Evolutionary conservation across 2,329 filamentous ascomycete genomes (phyloP).

Genomic region (Neocatenulostroma microsporum): DNA sequence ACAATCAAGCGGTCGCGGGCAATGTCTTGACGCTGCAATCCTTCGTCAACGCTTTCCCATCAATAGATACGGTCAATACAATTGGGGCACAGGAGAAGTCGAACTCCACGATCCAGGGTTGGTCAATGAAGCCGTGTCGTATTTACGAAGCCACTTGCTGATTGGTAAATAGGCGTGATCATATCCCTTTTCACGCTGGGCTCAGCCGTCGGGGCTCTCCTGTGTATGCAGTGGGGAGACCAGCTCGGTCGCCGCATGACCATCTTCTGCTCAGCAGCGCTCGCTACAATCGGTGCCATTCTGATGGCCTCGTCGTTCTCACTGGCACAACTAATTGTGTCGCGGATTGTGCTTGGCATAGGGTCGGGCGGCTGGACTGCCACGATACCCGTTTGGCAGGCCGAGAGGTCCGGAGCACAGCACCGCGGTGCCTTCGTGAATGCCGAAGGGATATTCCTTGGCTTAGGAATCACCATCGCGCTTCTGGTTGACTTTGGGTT

Average conservation of each 20-base stretch:
- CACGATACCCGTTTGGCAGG: slow-evolving; percentile 37
- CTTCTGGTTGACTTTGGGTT: slow-evolving; percentile 30
- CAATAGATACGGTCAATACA: no score
- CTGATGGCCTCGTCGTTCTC: slow-evolving; percentile 23
- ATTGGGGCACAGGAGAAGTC: slow-evolving; percentile 33
- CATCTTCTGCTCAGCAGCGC: slow-evolving; percentile 21
- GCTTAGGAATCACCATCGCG: slow-evolving; percentile 34
- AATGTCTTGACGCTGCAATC: slow-evolving; percentile 36
- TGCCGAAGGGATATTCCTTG: slow-evolving; percentile 38
- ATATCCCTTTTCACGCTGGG: no score
- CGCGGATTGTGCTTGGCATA: slow-evolving; percentile 30
- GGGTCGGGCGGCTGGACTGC: slow-evolving; percentile 36
- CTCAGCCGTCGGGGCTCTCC: slow-evolving; percentile 34
- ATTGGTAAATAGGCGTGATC: slow-evolving; percentile 38
- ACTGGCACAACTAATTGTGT: background rate
- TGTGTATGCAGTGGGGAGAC: slow-evolving; percentile 46
- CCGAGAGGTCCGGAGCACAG: slow-evolving; percentile 37
- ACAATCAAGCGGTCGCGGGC: slow-evolving; percentile 36
- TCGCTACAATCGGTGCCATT: slow-evolving; percentile 35
- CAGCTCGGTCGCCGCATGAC: slow-evolving; percentile 48
- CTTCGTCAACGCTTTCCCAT: no score
- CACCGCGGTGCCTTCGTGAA: slow-evolving; percentile 38
- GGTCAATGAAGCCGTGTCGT: no score
- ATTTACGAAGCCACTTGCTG: background rate
- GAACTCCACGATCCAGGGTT: slow-evolving; percentile 1